These are phyloP conservation scores for Onygena corvina DNA, from an alignment of 2,329 filamentous ascomycete species.

Conservation along the genomic window DNA sequence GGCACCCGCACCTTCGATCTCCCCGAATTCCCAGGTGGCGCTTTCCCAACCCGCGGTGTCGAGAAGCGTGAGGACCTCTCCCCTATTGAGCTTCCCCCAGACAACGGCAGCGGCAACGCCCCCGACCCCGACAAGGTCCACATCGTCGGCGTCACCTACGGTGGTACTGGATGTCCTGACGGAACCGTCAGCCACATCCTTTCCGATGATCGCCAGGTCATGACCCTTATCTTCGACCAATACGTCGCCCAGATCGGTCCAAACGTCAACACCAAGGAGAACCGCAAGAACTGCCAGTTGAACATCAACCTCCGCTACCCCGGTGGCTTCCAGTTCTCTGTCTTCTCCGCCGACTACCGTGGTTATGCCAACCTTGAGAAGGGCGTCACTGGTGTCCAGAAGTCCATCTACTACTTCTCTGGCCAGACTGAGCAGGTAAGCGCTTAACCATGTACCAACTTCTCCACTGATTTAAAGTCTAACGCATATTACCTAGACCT, in stretches of 20 bases:
- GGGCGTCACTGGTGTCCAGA: slow-evolving; percentile 38
- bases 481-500: slow-evolving; percentile 19
- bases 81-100: background rate
- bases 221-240: slow-evolving; percentile 43
- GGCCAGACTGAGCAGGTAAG: slow-evolving; percentile 34
- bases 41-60: slow-evolving; percentile 10
- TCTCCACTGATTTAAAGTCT: background rate
- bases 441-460: background rate
- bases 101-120: slow-evolving; percentile 6
- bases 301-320: slow-evolving; percentile 43
- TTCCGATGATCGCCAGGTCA: slow-evolving; percentile 30
- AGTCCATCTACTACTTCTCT: slow-evolving; percentile 46
- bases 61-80: slow-evolving; percentile 10
- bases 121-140: slow-evolving; percentile 28
- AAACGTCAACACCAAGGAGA: slow-evolving; percentile 31
- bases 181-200: slow-evolving; percentile 34
- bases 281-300: slow-evolving; percentile 44
- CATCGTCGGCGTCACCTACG: slow-evolving; percentile 36
- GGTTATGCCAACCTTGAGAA: slow-evolving; percentile 39
- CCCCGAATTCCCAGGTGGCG: slow-evolving; percentile 12
- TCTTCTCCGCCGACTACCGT: slow-evolving; percentile 43
- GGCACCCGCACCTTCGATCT: slow-evolving; percentile 11
- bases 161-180: slow-evolving; percentile 39
- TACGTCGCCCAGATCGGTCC: slow-evolving; percentile 42
- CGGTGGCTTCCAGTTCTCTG: slow-evolving; percentile 42